Percentiles rank a stretch among this genome's conserved stretches.
Conservation (phyloP, 768 basidiomycete species). For the Tylopilus rubrobrunneus region DNA sequence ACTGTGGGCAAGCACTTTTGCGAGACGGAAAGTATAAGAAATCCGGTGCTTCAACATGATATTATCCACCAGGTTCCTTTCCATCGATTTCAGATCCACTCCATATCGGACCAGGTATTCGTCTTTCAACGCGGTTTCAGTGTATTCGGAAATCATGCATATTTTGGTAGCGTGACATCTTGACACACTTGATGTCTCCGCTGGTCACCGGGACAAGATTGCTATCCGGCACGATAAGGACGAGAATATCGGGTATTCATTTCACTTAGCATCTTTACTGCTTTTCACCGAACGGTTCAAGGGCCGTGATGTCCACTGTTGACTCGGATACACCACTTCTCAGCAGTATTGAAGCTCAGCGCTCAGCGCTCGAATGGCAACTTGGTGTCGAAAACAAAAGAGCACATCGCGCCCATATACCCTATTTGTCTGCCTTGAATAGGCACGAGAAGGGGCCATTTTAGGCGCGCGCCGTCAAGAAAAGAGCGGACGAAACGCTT, state of each 20-base stretch:
- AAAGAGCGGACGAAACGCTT: slow-evolving; percentile 3
- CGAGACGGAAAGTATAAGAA: too few species aligned
- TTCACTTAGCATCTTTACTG: not conserved
- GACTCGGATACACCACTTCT: not conserved
- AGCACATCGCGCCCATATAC: not conserved
- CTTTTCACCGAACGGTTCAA: not conserved
- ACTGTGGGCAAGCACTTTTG: too few species aligned
- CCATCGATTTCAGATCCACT: not conserved
- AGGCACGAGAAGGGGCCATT: not conserved
- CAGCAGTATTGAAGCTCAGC: not conserved
- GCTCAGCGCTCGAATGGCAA: not conserved
- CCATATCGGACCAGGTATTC: not conserved
- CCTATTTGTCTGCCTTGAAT: not conserved
- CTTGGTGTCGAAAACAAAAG: not conserved
- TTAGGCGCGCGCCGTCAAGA: not conserved
- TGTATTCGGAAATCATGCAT: not conserved
- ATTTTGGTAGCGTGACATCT: not conserved
- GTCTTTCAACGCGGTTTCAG: not conserved
- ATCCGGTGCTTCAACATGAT: not conserved
- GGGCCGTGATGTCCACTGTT: not conserved
- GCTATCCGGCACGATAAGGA: not conserved
- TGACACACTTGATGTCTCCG: not conserved
- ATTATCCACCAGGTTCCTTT: not conserved
- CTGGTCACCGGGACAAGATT: slow-evolving; percentile 1
- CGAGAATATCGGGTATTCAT: not conserved